These are phyloP conservation scores for Pseudocercospora musae DNA, from an alignment of 2,329 filamentous ascomycete species.

Conservation along the genomic window DNA sequence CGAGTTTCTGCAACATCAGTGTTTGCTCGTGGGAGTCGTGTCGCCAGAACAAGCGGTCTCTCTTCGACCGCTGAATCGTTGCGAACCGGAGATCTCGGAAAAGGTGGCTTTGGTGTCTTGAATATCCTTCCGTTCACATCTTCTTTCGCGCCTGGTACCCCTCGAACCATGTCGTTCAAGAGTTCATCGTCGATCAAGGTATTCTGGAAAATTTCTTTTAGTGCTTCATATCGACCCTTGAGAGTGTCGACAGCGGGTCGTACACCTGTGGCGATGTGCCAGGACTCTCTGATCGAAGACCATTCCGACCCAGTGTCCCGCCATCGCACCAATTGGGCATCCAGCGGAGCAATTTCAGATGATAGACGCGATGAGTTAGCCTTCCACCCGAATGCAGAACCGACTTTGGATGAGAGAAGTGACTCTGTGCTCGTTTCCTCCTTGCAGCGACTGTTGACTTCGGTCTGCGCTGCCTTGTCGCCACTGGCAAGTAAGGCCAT, in stretches of 20 bases:
- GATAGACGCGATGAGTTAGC: background rate
- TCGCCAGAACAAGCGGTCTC: background rate
- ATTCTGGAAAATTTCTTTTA: conserved; percentile 1
- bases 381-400: background rate
- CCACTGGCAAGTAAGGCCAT: background rate
- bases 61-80: background rate
- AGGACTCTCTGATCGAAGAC: conserved; percentile 4
- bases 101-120: background rate
- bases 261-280: background rate
- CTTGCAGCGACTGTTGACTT: background rate
- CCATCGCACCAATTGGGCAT: conserved; percentile 13
- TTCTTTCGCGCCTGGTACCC: conserved; percentile 4
- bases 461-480: background rate
- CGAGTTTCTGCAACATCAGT: background rate
- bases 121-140: conserved; percentile 10
- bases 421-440: background rate
- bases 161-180: background rate
- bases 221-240: conserved; percentile 5
- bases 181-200: conserved; percentile 6
- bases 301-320: conserved; percentile 6
- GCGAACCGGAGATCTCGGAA: background rate
- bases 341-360: conserved; percentile 7
- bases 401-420: background rate
- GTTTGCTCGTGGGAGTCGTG: background rate
- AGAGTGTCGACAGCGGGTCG: background rate